Evolutionary conservation across 441 rosid species (phyloP).

Genomic region (Breynia disticha): DNA sequence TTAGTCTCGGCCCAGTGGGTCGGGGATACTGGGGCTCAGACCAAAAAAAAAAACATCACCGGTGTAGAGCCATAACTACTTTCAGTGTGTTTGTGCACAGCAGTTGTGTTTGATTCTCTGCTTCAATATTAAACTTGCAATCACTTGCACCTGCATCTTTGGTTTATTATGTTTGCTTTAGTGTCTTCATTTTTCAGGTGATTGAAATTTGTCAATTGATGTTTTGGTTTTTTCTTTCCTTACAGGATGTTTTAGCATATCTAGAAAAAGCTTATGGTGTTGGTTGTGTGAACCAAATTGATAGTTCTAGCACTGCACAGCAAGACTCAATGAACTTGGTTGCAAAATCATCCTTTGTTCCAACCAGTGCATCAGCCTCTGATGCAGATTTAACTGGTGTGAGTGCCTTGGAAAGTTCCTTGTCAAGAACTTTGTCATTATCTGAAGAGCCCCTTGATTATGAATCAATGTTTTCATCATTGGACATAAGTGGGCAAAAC

Average conservation of each 20-base stretch:
- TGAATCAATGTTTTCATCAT: constrained; percentile 50
- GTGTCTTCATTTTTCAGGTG: constrained; percentile 2
- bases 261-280: constrained; percentile 67
- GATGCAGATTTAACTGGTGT: constrained; percentile 44
- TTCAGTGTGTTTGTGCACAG: too few species aligned
- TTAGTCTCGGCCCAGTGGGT: too few species aligned
- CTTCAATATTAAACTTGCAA: constrained; percentile 1
- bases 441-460: constrained; percentile 79
- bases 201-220: constrained; percentile 1
- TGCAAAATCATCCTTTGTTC: constrained; percentile 49
- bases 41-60: too few species aligned
- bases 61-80: not conserved
- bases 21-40: too few species aligned
- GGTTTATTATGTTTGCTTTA: not conserved
- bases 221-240: not conserved
- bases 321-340: constrained; percentile 53
- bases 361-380: constrained; percentile 46
- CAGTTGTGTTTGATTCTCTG: not conserved
- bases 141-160: not conserved
- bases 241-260: constrained; percentile 71
- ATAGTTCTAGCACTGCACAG: constrained; percentile 42
- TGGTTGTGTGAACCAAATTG: constrained; percentile 54
- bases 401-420: constrained; percentile 52
- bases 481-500: constrained; percentile 67
- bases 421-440: constrained; percentile 59